Percentiles rank a stretch among this genome's conserved stretches.
Conservation (phyloP, 129 eudicot species). For the Cynara cardunculus region DNA sequence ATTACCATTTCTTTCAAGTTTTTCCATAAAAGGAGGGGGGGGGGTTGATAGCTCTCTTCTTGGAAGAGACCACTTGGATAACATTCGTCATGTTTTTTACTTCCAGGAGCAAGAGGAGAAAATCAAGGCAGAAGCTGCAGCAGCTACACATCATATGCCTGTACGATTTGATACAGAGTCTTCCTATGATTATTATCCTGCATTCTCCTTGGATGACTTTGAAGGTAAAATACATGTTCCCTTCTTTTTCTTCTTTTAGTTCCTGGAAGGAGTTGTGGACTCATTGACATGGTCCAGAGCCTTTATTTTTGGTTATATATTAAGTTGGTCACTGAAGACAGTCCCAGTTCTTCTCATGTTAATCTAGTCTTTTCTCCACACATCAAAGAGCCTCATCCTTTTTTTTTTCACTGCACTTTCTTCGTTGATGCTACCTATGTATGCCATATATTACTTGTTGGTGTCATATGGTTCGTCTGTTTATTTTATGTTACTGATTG, state of each 20-base stretch:
- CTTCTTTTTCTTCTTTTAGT: neutral
- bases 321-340: neutral
- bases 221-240: conserved; percentile 54
- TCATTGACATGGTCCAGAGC: neutral
- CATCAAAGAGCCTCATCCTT: neutral
- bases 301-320: neutral
- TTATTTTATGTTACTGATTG: neutral
- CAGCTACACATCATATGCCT: conserved; percentile 38
- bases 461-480: neutral
- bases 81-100: neutral
- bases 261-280: neutral
- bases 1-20: neutral
- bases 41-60: neutral
- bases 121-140: conserved; percentile 81
- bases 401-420: neutral
- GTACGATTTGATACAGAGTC: conserved; percentile 32
- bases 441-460: neutral
- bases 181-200: conserved; percentile 44
- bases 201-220: conserved; percentile 88
- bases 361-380: neutral
- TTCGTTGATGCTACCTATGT: neutral
- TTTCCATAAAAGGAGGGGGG: neutral
- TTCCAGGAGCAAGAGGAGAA: conserved; percentile 74
- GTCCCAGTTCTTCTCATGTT: neutral
- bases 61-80: neutral